Conservation (phyloP, 345 rosid genomes). For the Schrenkiella parvula region DNA sequence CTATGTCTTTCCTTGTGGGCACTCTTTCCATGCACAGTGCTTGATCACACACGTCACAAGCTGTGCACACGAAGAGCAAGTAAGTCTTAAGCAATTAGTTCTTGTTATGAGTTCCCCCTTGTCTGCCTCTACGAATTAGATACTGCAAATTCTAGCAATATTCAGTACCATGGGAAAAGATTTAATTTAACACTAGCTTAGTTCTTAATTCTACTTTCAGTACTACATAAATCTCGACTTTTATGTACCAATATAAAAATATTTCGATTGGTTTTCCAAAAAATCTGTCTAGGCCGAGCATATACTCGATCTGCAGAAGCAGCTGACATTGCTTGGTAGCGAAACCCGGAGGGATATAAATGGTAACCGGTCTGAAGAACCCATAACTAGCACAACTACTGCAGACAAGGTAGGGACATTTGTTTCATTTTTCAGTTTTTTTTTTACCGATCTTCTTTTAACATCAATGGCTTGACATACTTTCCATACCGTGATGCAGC, state of each 20-base stretch:
- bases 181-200: background rate
- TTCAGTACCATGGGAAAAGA: background rate
- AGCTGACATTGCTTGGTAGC: constrained; percentile 74
- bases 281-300: constrained; percentile 59
- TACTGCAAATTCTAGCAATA: background rate
- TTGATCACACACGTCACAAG: constrained; percentile 52
- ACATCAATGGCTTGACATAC: constrained; percentile 1
- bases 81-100: constrained; percentile 1
- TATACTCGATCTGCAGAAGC: constrained; percentile 87
- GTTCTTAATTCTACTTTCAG: background rate
- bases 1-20: constrained; percentile 95
- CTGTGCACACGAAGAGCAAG: constrained; percentile 33
- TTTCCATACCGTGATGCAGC: constrained; percentile 43
- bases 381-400: constrained; percentile 57
- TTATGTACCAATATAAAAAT: background rate
- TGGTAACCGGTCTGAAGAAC: constrained; percentile 55
- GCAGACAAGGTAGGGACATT: constrained; percentile 60
- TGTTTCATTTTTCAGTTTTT: background rate
- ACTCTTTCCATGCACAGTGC: constrained; percentile 87
- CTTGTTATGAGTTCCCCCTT: constrained; percentile 7
- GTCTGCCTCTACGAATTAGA: background rate
- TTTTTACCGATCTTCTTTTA: background rate
- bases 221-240: background rate
- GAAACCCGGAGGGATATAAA: constrained; percentile 63
- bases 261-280: background rate